A percentile compares a stretch with the other conserved stretches of the same genome.
phyloP scores from a whole-genome alignment of 2,329 filamentous ascomycete species.

The Biscogniauxia mediterranea region DNA sequence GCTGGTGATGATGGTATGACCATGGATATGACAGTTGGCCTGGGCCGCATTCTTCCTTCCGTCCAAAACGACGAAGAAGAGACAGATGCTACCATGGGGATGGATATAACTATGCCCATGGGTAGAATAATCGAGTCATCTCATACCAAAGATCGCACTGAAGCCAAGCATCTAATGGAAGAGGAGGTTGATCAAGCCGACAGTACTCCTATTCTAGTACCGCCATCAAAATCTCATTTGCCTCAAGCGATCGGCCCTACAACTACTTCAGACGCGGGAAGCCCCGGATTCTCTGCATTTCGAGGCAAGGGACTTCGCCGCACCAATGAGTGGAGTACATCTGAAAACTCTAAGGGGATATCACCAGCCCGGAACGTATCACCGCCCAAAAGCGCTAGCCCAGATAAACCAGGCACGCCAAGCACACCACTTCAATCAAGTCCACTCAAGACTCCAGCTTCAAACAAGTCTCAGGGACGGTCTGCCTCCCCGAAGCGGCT shows the following conservation, averaged over 20 bases:
- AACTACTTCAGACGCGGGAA: slow-evolving; percentile 48
- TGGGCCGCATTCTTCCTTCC: slow-evolving; percentile 53
- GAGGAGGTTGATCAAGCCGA: slow-evolving; percentile 53
- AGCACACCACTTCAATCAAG: slow-evolving; percentile 43
- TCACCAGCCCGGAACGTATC: slow-evolving; percentile 28
- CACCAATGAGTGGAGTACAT: slow-evolving; percentile 43
- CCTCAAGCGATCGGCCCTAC: slow-evolving; percentile 33
- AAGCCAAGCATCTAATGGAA: slow-evolving; percentile 59
- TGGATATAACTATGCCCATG: slow-evolving; percentile 66
- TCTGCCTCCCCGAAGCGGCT: slow-evolving; percentile 49
- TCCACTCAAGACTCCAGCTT: slow-evolving; percentile 49
- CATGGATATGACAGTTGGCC: slow-evolving; percentile 64
- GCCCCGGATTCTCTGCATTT: slow-evolving; percentile 54
- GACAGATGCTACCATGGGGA: slow-evolving; percentile 50
- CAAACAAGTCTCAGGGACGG: slow-evolving; percentile 43
- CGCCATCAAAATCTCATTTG: slow-evolving; percentile 35
- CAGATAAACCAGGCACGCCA: slow-evolving; percentile 42
- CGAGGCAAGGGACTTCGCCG: slow-evolving; percentile 48
- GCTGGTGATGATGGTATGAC: slow-evolving; percentile 47
- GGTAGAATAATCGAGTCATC: slow-evolving; percentile 57
- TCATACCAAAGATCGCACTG: slow-evolving; percentile 39
- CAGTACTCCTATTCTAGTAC: slow-evolving; percentile 40
- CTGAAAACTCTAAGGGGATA: slow-evolving; percentile 38
- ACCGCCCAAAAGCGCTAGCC: slow-evolving; percentile 18
- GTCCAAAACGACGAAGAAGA: slow-evolving; percentile 36